Conservation (phyloP, 768 basidiomycete species). For the Lactarius psammicola region DNA sequence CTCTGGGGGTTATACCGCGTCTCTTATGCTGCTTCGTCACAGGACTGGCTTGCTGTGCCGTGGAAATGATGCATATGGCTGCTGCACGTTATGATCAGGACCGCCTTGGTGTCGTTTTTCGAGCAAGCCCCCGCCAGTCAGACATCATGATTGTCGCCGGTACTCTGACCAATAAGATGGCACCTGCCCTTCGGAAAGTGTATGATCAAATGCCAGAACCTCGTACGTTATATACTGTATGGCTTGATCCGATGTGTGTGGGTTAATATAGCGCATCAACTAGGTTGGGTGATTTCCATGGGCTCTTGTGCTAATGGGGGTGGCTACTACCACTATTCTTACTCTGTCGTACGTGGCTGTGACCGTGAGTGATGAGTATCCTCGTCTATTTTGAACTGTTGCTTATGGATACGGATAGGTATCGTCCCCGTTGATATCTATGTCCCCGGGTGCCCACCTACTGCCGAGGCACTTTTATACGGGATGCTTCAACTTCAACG, state of each 20-base stretch:
- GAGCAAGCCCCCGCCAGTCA: conserved; percentile 96
- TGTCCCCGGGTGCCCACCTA: conserved; percentile 92
- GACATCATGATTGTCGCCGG: conserved; percentile 99
- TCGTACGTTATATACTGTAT: conserved; percentile 45
- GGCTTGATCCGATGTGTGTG: not conserved
- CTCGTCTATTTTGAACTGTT: conserved; percentile 19
- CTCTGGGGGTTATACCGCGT: not conserved
- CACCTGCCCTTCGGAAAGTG: conserved; percentile 93
- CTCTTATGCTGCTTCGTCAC: conserved; percentile 7
- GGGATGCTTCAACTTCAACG: conserved; percentile 96
- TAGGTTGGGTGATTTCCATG: conserved; percentile 99
- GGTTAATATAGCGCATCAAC: not conserved
- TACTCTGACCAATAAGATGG: conserved; percentile 99
- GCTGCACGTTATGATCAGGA: conserved; percentile 99
- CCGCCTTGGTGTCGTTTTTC: conserved; percentile 94
- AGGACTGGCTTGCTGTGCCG: conserved; percentile 98
- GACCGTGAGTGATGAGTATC: conserved; percentile 63
- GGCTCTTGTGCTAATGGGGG: conserved; percentile 99
- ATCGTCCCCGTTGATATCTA: conserved; percentile 99
- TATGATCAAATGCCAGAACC: conserved; percentile 99
- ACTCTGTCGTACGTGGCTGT: conserved; percentile 97
- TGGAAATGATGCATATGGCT: conserved; percentile 99
- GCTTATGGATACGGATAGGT: conserved; percentile 43
- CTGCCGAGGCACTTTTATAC: conserved; percentile 95
- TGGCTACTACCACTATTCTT: conserved; percentile 97